phyloP scores from a whole-genome alignment of 768 basidiomycete genomes.

The Cubamyces lactineus region DNA sequence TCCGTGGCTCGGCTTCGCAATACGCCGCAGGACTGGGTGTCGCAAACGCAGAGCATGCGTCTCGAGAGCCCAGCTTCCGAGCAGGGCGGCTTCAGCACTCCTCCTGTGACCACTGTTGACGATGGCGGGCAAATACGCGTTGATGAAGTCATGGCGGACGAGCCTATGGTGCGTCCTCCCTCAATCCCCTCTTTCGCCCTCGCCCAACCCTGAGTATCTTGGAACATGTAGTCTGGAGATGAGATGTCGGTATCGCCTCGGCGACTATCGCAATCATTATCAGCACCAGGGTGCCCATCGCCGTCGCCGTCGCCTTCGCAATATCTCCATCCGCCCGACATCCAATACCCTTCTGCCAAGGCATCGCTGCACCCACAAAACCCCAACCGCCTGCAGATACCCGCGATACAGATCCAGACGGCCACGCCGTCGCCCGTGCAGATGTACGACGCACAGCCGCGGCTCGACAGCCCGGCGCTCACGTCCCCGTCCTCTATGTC shows the following conservation, averaged over 20 bases:
- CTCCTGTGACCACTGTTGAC: background rate
- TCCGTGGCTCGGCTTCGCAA: constrained; percentile 35
- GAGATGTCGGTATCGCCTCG: constrained; percentile 14
- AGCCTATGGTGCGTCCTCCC: constrained; percentile 29
- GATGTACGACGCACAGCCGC: constrained; percentile 35
- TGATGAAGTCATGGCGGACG: constrained; percentile 52
- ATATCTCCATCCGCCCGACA: constrained; percentile 21
- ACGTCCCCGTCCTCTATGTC: background rate
- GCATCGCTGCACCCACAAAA: constrained; percentile 15
- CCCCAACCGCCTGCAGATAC: constrained; percentile 21
- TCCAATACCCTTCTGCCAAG: background rate
- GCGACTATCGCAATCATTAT: constrained; percentile 1
- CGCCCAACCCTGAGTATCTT: background rate
- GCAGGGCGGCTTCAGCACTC: constrained; percentile 18
- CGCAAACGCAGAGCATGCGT: constrained; percentile 66
- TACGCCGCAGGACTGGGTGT: constrained; percentile 72
- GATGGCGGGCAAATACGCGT: constrained; percentile 10
- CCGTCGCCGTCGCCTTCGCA: background rate
- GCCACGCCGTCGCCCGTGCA: constrained; percentile 28
- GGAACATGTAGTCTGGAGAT: constrained; percentile 4
- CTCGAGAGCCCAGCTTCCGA: constrained; percentile 52
- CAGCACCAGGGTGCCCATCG: background rate
- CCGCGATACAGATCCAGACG: constrained; percentile 25
- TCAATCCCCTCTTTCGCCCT: background rate
- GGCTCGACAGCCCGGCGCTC: background rate